phyloP scores from a whole-genome alignment of 257 asterid genomes.

The Solanum rostratum region DNA sequence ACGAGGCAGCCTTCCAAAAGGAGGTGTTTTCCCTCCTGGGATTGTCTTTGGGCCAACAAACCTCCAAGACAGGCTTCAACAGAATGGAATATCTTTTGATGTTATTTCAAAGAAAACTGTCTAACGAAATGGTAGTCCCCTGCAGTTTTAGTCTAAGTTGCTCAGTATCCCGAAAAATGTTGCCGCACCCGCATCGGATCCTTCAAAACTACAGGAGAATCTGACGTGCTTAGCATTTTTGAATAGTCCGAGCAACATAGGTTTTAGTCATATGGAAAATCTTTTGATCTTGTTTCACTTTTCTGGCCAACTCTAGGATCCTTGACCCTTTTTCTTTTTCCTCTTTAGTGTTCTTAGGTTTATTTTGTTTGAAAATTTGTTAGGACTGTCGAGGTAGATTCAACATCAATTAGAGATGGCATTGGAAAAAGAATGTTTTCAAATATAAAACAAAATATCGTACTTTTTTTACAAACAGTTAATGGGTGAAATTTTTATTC shows the following conservation, averaged over 20 bases:
- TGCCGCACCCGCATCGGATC: no score
- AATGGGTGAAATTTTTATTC: no score
- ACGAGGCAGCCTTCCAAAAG: slow-evolving; percentile 52
- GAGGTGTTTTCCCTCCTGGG: slow-evolving; percentile 84
- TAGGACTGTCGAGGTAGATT: not conserved
- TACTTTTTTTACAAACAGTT: no score
- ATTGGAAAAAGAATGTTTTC: no score
- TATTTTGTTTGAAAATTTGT: not conserved
- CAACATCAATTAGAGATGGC: no score
- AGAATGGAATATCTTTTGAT: slow-evolving; percentile 71
- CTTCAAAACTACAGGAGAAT: no score
- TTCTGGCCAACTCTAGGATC: not conserved
- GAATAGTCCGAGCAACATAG: no score
- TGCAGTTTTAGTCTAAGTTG: not conserved
- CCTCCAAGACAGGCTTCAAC: slow-evolving; percentile 59
- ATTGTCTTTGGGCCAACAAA: slow-evolving; percentile 69
- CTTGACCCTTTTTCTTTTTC: not conserved
- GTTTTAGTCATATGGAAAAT: not conserved
- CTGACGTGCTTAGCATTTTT: no score
- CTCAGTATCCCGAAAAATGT: no score
- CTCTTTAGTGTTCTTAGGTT: not conserved
- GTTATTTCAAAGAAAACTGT: slow-evolving; percentile 49
- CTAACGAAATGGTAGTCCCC: not conserved
- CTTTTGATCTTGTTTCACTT: not conserved
- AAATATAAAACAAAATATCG: no score